phyloP scores from a whole-genome alignment of 345 rosid species.

The Crucihimalaya himalaica region DNA sequence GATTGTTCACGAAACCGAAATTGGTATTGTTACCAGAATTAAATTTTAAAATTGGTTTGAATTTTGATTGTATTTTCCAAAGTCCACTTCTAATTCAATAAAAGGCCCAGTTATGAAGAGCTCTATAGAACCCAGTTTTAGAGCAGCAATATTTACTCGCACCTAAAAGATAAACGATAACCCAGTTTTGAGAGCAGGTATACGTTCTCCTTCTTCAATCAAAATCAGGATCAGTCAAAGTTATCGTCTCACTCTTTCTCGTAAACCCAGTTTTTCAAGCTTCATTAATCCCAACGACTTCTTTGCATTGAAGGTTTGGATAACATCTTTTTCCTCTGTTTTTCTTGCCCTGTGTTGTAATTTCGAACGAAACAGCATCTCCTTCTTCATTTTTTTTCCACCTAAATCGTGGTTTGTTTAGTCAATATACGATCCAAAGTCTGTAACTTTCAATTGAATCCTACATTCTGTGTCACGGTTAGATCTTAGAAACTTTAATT shows the following conservation, averaged over 20 bases:
- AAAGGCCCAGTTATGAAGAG: too few species aligned
- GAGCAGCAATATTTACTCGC: too few species aligned
- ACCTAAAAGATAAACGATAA: too few species aligned
- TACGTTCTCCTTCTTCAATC: too few species aligned
- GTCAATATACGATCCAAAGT: background rate
- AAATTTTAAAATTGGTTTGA: too few species aligned
- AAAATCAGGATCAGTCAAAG: conserved; percentile 10
- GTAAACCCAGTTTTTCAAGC: conserved; percentile 1
- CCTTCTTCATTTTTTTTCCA: background rate
- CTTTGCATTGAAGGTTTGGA: background rate
- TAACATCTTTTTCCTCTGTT: conserved; percentile 2
- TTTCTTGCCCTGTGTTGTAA: background rate
- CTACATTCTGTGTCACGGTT: background rate
- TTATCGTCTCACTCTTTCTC: conserved; percentile 26
- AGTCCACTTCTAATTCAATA: too few species aligned
- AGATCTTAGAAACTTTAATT: background rate
- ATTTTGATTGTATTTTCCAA: too few species aligned
- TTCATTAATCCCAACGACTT: conserved; percentile 18
- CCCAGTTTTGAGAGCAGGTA: too few species aligned
- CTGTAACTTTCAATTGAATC: background rate
- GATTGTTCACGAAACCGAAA: too few species aligned
- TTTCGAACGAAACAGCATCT: conserved; percentile 8
- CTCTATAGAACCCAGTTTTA: too few species aligned
- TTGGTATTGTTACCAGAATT: too few species aligned
- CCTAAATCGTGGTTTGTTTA: background rate